Evolutionary conservation across 106 monocot genomes (phyloP), one percentile per base, ranked within the genome.

Genomic region (Dioscorea dumetorum): DNA sequence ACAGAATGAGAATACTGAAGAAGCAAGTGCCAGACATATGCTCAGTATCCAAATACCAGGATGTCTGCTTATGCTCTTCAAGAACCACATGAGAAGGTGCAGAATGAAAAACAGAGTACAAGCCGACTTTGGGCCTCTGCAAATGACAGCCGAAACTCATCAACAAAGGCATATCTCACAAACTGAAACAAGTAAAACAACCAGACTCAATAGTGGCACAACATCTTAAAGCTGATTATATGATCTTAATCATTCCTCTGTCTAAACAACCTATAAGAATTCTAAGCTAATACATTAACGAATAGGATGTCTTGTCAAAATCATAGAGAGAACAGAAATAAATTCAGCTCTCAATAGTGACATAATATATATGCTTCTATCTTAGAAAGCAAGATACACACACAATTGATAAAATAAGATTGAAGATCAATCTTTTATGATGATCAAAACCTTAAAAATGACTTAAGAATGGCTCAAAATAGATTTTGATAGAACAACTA

Each of bases 101-200:
- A 99, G 82, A 17, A 81, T 50, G 65, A 72, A 93, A 72, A 90
- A 99, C 9, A 87, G 28, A 67, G 90, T 61, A 64, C 93, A 99
- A 52, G 77, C 63, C 52, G 75, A 90, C 73, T 79, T 84, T 67
- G 89, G 83, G 53, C 93, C 99, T 62, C 99, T 93, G 63, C 14
- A 77, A 68, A 67, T 50, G 24, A 62, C n/a, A 63, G 49, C 24
- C 8, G 23, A 24, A 4, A 71, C 19, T 50, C 22, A 41, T 10
- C 10, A 41, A 41, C 5, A 48, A 4, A 65, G 22, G n/a, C 10
- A 49, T 22, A 48, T 21, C 22, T 57, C 64, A 51, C 67, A 35
- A 21, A 68, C 48, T 8, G 12, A 19, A 65, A 65, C 9, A 21
- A 41, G 34, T 34, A 7, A 13, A 12, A 51, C 51, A 12, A 51